Conservation (phyloP, 1,139 yeast species). For the Candida albicans region DNA sequence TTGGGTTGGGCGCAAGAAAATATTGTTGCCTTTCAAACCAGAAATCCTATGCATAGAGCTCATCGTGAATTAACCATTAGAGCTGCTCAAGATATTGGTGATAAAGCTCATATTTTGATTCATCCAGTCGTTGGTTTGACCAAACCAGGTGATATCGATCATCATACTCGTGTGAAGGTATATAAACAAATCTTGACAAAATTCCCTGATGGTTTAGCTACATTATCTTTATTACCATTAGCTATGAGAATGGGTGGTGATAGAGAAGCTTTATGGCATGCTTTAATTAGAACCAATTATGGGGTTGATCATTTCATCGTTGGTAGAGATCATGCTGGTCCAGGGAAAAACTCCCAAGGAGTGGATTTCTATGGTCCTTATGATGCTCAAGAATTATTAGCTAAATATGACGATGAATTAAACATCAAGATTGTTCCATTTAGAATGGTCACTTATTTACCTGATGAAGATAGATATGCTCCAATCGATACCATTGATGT, state of each 20-base stretch:
- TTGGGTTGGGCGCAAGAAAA: slow-evolving; percentile 74
- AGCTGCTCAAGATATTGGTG: slow-evolving; percentile 66
- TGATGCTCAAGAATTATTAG: slow-evolving; percentile 91
- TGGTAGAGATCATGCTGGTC: slow-evolving; percentile 98
- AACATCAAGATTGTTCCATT: slow-evolving; percentile 92
- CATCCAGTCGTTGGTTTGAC: slow-evolving; percentile 98
- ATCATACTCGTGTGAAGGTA: slow-evolving; percentile 94
- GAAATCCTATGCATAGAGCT: slow-evolving; percentile 99
- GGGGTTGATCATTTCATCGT: slow-evolving; percentile 98
- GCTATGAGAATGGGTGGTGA: slow-evolving; percentile 99
- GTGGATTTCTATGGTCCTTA: slow-evolving; percentile 96
- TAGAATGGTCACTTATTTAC: slow-evolving; percentile 94
- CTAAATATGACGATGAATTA: slow-evolving; percentile 70
- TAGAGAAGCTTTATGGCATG: slow-evolving; percentile 98
- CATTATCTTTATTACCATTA: slow-evolving; percentile 81
- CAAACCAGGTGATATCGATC: slow-evolving; percentile 97
- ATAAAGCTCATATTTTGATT: slow-evolving; percentile 67
- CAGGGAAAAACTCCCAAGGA: slow-evolving; percentile 91
- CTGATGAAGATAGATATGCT: slow-evolving; percentile 92
- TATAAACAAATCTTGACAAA: slow-evolving; percentile 89
- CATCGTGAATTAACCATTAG: slow-evolving; percentile 94
- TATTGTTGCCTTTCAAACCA: slow-evolving; percentile 95
- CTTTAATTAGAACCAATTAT: slow-evolving; percentile 91
- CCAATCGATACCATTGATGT: slow-evolving; percentile 88
- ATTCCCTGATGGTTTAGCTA: slow-evolving; percentile 92